A percentile compares a stretch with the other conserved stretches of the same genome.
These are phyloP conservation scores for Clavispora phyllophila DNA, from an alignment of 805 yeast genomes.

Conservation along the genomic window DNA sequence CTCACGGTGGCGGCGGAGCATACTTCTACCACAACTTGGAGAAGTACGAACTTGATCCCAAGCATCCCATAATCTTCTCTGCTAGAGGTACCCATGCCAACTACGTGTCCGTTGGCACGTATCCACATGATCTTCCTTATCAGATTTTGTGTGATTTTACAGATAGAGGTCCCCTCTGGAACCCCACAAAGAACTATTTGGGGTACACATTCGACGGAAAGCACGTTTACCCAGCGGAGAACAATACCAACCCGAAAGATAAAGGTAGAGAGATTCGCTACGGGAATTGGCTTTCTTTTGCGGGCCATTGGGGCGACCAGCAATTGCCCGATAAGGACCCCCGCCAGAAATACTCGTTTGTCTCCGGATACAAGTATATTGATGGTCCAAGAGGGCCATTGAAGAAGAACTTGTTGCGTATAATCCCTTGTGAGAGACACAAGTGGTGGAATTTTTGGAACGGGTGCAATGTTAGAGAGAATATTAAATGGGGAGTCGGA, in stretches of 20 bases:
- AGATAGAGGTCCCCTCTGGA: slow-evolving; percentile 94
- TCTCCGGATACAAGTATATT: slow-evolving; percentile 79
- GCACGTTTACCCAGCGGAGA: slow-evolving; percentile 37
- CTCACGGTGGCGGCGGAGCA: slow-evolving; percentile 97
- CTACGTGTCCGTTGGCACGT: slow-evolving; percentile 93
- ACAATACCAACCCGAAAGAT: slow-evolving; percentile 38
- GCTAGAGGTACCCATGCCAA: slow-evolving; percentile 98
- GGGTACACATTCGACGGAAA: slow-evolving; percentile 77
- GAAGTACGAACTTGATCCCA: slow-evolving; percentile 41
- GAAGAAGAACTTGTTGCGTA: slow-evolving; percentile 64
- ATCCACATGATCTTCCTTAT: slow-evolving; percentile 92
- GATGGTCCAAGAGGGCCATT: slow-evolving; percentile 94
- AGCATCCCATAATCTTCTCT: slow-evolving; percentile 72
- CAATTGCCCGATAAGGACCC: slow-evolving; percentile 62
- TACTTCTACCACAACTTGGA: slow-evolving; percentile 75
- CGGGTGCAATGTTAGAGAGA: slow-evolving; percentile 73
- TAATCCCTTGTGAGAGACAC: slow-evolving; percentile 71
- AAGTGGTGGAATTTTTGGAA: slow-evolving; percentile 93
- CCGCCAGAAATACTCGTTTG: slow-evolving; percentile 81
- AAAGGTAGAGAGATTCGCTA: slow-evolving; percentile 49
- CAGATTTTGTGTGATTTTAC: slow-evolving; percentile 88
- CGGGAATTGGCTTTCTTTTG: slow-evolving; percentile 74
- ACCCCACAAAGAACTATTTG: slow-evolving; percentile 75
- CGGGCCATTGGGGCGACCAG: slow-evolving; percentile 90
- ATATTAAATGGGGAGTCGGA: slow-evolving; percentile 79